A percentile compares a stretch with the other conserved stretches of the same genome.
Evolutionary conservation across 1,284 basidiomycete species (phyloP).

Genomic region (Leccinum subrobustum): DNA sequence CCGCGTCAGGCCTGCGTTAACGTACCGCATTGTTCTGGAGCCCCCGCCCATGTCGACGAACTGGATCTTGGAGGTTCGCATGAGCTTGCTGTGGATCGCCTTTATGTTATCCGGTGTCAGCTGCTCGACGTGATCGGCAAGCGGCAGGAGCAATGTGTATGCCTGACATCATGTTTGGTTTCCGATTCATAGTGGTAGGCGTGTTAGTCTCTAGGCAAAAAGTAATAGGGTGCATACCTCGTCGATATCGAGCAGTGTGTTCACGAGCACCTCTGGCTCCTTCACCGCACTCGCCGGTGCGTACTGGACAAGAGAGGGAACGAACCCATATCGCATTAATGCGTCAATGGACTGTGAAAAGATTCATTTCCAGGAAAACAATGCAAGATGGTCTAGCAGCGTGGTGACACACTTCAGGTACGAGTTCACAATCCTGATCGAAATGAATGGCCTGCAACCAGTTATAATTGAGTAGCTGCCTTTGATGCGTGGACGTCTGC

Average conservation of each 20-base stretch:
- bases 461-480: constrained; percentile 31
- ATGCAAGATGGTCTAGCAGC: neutral
- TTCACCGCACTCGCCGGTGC: constrained; percentile 20
- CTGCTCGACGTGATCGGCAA: constrained; percentile 26
- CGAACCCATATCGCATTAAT: constrained; percentile 30
- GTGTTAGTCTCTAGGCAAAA: neutral
- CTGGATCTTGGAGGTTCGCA: constrained; percentile 34
- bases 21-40: constrained; percentile 26
- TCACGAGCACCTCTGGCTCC: constrained; percentile 22
- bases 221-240: constrained; percentile 17
- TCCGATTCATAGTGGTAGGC: neutral
- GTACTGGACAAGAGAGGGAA: constrained; percentile 25
- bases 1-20: constrained; percentile 38
- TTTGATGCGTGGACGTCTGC: constrained; percentile 25
- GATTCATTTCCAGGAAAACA: neutral
- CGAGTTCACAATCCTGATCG: constrained; percentile 27
- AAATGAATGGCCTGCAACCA: constrained; percentile 32
- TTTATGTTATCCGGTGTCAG: constrained; percentile 32
- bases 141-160: constrained; percentile 21
- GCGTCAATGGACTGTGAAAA: constrained; percentile 26
- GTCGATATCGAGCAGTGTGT: constrained; percentile 26
- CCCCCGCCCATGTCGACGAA: constrained; percentile 17
- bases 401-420: constrained; percentile 15
- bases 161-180: constrained; percentile 17
- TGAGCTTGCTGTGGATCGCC: constrained; percentile 28